Evolutionary conservation across 371 early-diverging fungal species (phyloP), one percentile per base, ranked within the genome.

Genomic region (Homolaphlyctis polyrhiza): DNA sequence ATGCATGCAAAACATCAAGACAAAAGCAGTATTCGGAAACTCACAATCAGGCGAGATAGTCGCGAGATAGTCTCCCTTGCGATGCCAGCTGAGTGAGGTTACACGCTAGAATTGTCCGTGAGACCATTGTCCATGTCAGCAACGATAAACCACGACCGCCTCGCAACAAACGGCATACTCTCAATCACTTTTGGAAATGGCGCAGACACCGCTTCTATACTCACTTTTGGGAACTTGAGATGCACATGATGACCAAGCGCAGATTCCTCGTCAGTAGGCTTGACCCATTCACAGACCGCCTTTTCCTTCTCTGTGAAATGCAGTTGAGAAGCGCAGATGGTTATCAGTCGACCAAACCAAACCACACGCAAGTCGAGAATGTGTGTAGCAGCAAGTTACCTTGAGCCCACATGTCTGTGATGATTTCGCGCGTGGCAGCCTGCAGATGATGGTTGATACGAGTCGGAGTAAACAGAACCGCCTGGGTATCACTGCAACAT

Each of bases 61-160:
- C 2, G 91, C 87, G 73, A 97, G 86, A 73, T 98, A 97, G 74
- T 98, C 96, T 65, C 98, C 98, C 74, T 91, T 92, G 60, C 91
- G 84, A 76, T 98, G 98, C 98, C 98, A 98, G 33, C 86, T 82
- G 32, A 97, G 76, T 57, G 87, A 81, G 63, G 88, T 90, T 32
- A 94, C 87, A n/a, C 73, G 71, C 71, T 89, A 27, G 54, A 16
- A 54, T 16, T 16, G 25, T 23, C 18, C 27, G 33, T 14, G 35
- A 36, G 8, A 58, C 21, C 18, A 13, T 11, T 58, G 16, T 35
- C 13, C 18, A 32, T 11, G 32, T 18, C 35, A 27, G 8, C 36
- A 58, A 32, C 27, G 35, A 18, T 14, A 58, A n/a, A n/a, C n/a
- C 79, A 65, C 21, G 57, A 69, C 13, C 36, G 32, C 16, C 18